A percentile compares a stretch with the other conserved stretches of the same genome.
Conservation (phyloP, 371 early-diverging fungal species). For the Amoeboaphelidium protococcarum region DNA sequence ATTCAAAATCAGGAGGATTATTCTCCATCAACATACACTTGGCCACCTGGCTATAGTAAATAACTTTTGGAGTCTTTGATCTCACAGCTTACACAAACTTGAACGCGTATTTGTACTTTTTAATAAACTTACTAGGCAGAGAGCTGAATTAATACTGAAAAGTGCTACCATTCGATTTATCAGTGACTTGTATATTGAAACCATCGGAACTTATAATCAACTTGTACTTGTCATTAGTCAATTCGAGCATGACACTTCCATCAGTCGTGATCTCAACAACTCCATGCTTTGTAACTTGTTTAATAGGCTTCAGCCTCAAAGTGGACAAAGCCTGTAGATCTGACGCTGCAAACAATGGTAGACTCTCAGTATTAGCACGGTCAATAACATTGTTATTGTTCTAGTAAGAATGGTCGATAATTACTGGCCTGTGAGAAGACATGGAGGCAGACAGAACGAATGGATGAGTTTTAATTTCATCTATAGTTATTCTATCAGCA, state of each 20-base stretch:
- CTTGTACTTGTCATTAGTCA: conserved; percentile 10
- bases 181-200: not conserved
- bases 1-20: conserved; percentile 21
- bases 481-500: conserved; percentile 49
- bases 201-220: conserved; percentile 15
- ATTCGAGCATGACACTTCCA: conserved; percentile 16
- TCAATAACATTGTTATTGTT: not conserved
- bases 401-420: not conserved
- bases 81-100: conserved; percentile 18
- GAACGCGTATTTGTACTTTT: conserved; percentile 13
- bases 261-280: conserved; percentile 9
- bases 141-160: not conserved
- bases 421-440: not conserved
- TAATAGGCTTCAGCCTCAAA: conserved; percentile 16
- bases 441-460: conserved; percentile 6
- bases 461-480: conserved; percentile 52
- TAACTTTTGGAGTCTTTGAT: not conserved
- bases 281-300: conserved; percentile 21
- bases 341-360: no score
- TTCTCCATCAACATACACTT: conserved; percentile 29
- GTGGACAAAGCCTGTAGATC: conserved; percentile 11
- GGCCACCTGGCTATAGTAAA: conserved; percentile 24
- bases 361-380: not conserved
- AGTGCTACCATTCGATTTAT: not conserved
- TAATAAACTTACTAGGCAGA: conserved; percentile 8